phyloP scores from a whole-genome alignment of 495 filamentous ascomycete genomes.

The Glonium stellatum region DNA sequence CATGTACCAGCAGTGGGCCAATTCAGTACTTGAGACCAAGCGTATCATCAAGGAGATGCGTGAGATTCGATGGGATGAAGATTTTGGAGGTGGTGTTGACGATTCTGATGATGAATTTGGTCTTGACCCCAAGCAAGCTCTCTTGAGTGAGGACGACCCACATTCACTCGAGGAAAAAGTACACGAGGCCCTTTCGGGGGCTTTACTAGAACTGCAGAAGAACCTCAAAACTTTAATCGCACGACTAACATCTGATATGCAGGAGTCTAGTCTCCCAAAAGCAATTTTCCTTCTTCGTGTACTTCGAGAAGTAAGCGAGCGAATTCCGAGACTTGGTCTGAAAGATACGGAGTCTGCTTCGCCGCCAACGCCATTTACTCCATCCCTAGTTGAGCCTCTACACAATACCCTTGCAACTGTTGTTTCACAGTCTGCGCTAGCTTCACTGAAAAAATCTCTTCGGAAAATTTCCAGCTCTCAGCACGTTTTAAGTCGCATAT shows the following conservation, averaged over 20 bases:
- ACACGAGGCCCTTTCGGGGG: slow-evolving; percentile 46
- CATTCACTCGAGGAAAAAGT: slow-evolving; percentile 55
- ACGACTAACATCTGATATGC: slow-evolving; percentile 36
- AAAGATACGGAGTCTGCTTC: slow-evolving; percentile 11
- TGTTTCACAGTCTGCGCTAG: slow-evolving; percentile 5
- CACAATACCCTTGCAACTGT: slow-evolving; percentile 19
- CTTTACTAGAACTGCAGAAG: slow-evolving; percentile 53
- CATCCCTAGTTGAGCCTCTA: slow-evolving; percentile 15
- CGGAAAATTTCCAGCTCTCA: background rate
- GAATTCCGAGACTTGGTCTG: slow-evolving; percentile 45
- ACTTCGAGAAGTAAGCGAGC: slow-evolving; percentile 64
- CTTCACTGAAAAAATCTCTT: slow-evolving; percentile 6
- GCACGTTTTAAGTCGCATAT: slow-evolving; percentile 28
- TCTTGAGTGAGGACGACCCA: slow-evolving; percentile 69
- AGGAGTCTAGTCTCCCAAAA: slow-evolving; percentile 42
- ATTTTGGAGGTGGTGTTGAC: slow-evolving; percentile 63
- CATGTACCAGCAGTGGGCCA: slow-evolving; percentile 62
- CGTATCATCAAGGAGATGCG: slow-evolving; percentile 59
- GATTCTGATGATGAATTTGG: slow-evolving; percentile 51
- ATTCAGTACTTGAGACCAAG: slow-evolving; percentile 53
- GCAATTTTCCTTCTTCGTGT: slow-evolving; percentile 67
- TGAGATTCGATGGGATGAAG: slow-evolving; percentile 66
- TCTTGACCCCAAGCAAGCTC: slow-evolving; percentile 54
- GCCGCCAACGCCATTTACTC: slow-evolving; percentile 6
- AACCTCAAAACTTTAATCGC: slow-evolving; percentile 42